Evolutionary conservation across 768 basidiomycete genomes (phyloP).

Genomic region (Mycena filopes): DNA sequence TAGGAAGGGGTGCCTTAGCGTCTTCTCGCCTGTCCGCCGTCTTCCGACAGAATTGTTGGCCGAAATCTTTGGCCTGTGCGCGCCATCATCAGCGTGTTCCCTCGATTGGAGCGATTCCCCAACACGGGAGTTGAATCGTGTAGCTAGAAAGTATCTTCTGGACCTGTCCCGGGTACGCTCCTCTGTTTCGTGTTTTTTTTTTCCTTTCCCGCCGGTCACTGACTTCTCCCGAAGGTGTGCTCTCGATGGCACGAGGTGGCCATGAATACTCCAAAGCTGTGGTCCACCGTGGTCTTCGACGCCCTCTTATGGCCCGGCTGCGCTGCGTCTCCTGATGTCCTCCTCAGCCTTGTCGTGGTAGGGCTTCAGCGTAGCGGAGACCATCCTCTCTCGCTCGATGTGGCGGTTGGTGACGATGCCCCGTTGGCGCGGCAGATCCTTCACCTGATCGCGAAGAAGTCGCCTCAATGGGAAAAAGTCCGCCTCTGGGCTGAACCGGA

Average conservation of each 20-base stretch:
- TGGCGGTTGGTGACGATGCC: neutral
- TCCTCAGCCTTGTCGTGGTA: neutral
- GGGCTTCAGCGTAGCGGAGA: slow-evolving; percentile 13
- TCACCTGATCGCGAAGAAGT: slow-evolving; percentile 5
- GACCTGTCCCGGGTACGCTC: neutral
- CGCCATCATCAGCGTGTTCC: too few relatives aligned
- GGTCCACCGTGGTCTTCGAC: slow-evolving; percentile 6
- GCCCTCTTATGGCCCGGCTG: neutral
- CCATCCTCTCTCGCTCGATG: slow-evolving; percentile 1
- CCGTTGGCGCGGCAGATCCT: neutral
- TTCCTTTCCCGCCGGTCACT: neutral
- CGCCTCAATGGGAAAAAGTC: slow-evolving; percentile 10
- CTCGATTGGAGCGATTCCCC: too few relatives aligned
- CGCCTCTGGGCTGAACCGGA: neutral
- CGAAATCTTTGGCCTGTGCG: neutral
- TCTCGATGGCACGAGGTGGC: slow-evolving; percentile 5
- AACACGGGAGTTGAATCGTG: neutral
- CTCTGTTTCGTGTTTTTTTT: neutral
- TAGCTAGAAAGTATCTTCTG: slow-evolving; percentile 2
- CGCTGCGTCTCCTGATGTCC: neutral
- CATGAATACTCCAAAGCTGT: slow-evolving; percentile 10
- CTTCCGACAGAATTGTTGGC: neutral
- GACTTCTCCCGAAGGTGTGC: slow-evolving; percentile 11
- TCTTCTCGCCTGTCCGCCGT: neutral
- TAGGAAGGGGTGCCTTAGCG: neutral